Conservation (phyloP, 1,139 yeast genomes). For the Nadsonia commutata region DNA sequence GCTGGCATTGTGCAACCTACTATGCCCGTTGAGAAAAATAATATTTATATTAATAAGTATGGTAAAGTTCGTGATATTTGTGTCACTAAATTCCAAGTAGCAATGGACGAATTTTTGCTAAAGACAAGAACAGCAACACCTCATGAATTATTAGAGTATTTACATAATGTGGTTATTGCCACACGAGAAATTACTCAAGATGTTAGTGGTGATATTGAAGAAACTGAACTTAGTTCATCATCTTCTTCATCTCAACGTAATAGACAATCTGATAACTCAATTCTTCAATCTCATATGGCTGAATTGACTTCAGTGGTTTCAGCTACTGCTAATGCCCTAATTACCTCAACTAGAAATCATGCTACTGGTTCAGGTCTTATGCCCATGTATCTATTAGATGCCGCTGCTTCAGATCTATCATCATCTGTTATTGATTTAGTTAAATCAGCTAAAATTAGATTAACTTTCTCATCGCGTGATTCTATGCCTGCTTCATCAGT, state of each 20-base stretch:
- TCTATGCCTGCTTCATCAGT: not conserved
- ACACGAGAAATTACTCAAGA: constrained; percentile 24
- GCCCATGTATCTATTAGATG: constrained; percentile 62
- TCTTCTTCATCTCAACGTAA: not conserved
- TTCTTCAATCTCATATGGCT: constrained; percentile 10
- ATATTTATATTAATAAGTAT: constrained; percentile 11
- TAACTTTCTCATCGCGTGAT: constrained; percentile 1
- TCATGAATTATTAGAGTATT: constrained; percentile 16
- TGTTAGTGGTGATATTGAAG: constrained; percentile 24
- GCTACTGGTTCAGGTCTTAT: constrained; percentile 47
- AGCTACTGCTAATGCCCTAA: constrained; percentile 59
- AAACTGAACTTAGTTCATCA: constrained; percentile 7
- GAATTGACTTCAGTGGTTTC: constrained; percentile 31
- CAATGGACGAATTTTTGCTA: constrained; percentile 21
- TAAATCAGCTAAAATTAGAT: constrained; percentile 36
- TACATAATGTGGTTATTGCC: constrained; percentile 23
- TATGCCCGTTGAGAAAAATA: constrained; percentile 7
- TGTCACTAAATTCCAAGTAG: constrained; percentile 19
- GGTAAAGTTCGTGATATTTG: constrained; percentile 17
- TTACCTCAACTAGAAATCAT: constrained; percentile 68
- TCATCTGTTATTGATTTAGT: constrained; percentile 62
- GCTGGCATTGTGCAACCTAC: constrained; percentile 7
- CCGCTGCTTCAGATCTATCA: constrained; percentile 63
- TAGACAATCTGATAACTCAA: not conserved
- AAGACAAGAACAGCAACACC: constrained; percentile 15